Evolutionary conservation across 257 asterid species (phyloP).

Genomic region (Jacaranda copaia): DNA sequence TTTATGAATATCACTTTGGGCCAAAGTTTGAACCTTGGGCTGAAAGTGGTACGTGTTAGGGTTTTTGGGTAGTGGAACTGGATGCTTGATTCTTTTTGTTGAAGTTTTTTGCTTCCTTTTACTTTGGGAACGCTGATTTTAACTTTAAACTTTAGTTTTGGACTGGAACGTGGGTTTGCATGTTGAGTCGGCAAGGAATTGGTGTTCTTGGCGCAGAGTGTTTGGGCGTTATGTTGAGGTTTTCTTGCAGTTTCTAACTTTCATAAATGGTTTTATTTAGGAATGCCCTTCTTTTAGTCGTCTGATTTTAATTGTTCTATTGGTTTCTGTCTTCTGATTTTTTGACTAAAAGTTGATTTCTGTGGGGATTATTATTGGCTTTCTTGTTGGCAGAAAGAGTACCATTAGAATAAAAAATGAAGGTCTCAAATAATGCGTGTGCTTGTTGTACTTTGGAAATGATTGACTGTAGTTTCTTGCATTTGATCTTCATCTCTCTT

Average conservation of each 20-base stretch:
- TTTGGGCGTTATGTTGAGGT: background rate
- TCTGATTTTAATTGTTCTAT: background rate
- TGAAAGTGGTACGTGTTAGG: background rate
- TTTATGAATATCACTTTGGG: background rate
- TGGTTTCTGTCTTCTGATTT: background rate
- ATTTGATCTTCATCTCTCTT: background rate
- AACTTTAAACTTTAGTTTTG: background rate
- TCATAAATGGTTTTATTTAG: too few relatives aligned
- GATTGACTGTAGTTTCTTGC: background rate
- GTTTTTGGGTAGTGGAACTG: background rate
- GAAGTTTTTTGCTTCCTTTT: too few relatives aligned
- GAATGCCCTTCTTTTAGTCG: background rate
- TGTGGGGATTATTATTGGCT: background rate
- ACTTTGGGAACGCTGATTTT: too few relatives aligned
- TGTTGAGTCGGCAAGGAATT: background rate
- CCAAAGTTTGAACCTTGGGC: background rate
- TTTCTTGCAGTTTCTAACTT: too few relatives aligned
- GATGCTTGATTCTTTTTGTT: background rate
- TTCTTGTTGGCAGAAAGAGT: background rate
- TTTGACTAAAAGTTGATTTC: background rate
- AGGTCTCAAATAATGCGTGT: background rate
- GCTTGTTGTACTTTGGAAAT: background rate
- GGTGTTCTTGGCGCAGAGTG: background rate
- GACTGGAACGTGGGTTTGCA: background rate
- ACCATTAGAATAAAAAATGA: background rate